Evolutionary conservation across 257 asterid species (phyloP).

Genomic region (Solanum etuberosum): DNA sequence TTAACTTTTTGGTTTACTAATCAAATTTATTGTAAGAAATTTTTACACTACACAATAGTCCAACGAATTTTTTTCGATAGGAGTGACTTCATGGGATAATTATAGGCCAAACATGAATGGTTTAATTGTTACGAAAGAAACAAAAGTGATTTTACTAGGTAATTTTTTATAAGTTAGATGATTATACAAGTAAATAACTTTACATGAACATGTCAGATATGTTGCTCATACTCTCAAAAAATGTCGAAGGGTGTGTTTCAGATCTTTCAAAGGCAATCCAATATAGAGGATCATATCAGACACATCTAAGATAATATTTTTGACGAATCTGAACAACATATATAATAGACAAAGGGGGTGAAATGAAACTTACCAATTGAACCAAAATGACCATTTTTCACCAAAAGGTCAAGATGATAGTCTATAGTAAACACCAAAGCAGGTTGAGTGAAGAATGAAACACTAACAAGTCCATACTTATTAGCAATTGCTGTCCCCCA

Average conservation of each 20-base stretch:
- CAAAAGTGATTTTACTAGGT: neutral
- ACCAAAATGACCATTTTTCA: slow-evolving; percentile 28
- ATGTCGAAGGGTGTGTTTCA: too few relatives aligned
- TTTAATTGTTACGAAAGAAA: neutral
- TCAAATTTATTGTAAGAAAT: neutral
- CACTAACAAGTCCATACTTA: slow-evolving; percentile 24
- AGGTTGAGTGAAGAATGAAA: slow-evolving; percentile 47
- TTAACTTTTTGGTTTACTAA: too few relatives aligned
- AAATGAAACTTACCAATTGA: slow-evolving; percentile 9
- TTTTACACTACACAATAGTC: neutral
- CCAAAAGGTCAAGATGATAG: slow-evolving; percentile 30
- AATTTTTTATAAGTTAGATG: neutral
- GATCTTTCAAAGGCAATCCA: too few relatives aligned
- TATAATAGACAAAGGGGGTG: neutral
- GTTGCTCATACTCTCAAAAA: neutral
- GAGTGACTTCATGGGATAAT: too few relatives aligned
- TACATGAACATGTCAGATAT: neutral
- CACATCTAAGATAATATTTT: too few relatives aligned
- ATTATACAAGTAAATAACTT: too few relatives aligned
- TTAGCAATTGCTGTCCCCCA: slow-evolving; percentile 34
- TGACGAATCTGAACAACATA: too few relatives aligned
- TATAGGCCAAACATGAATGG: neutral
- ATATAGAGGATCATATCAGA: neutral
- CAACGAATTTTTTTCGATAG: neutral
- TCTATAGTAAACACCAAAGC: slow-evolving; percentile 30